Base-by-base conservation (phyloP, 177 flowering plant genomes). In the Tripterygium wilfordii region DNA sequence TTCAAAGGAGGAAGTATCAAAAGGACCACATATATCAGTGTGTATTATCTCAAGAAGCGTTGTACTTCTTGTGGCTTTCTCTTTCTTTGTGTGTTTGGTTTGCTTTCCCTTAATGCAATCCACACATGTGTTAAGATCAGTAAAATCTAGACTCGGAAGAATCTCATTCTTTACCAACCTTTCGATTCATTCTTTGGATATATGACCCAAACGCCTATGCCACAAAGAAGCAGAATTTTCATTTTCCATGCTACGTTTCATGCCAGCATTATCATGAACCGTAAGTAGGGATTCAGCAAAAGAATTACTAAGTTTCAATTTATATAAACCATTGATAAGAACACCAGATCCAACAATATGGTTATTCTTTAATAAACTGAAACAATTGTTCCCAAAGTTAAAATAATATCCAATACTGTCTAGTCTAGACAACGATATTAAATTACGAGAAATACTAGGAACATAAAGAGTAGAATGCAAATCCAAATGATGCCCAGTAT, bases 101-200 rank as follows among this genome's bases (percentile, higher is more conserved):
- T 56, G 48, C 20, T 64, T 60, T 13, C 54, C 60, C 17, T 60
- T 68, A 42, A 63, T 68, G 33, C 69, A 63, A 38, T 68, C 53
- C 23, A 68, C 51, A 64, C 57, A 64, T 0, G 57, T 14, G 5
- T 18, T 18, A 16, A 58, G 3, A 35, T 61, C 58, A 40, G 20
- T 49, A 45, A 58, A 62, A 47, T 62, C 28, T 1, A 53, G 3
- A 14, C 42, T 17, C 7, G 13, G 38, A 19, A 66, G 39, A 8
- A 53, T 62, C 10, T 9, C 56, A 48, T 44, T 17, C 17, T 49
- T 62, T 30, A 58, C 61, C 19, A 49, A 67, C 36, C 57, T 61
- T 18, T 42, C 5, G 3, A 66, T 3, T 26, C 47, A 49, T 44
- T 38, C 52, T 45, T 32, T 44, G n/a, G 53, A 55, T 5, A 48